Percentiles rank a stretch among this genome's conserved stretches.
Conservation (phyloP, 495 filamentous ascomycete species). For the Cenococcum geophilum region DNA sequence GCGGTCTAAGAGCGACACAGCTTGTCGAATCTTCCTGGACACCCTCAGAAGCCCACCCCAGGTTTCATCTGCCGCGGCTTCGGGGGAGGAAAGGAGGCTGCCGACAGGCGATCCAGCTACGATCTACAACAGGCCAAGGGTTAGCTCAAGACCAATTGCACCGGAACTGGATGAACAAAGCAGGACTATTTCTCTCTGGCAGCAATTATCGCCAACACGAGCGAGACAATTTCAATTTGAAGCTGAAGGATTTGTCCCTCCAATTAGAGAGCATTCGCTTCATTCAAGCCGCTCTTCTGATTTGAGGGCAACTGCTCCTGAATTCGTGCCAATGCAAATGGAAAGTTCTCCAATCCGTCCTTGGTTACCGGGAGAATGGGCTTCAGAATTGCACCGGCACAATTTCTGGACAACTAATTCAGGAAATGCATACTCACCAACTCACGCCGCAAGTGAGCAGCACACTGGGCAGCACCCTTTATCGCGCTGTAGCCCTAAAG, state of each 20-base stretch:
- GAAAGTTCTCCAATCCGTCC: not conserved
- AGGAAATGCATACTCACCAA: too few species aligned
- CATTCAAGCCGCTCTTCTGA: constrained; percentile 1
- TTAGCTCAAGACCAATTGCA: not conserved
- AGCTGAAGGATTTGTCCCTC: not conserved
- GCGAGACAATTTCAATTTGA: not conserved
- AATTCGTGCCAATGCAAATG: constrained; percentile 11
- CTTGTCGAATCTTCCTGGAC: too few species aligned
- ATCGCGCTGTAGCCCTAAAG: not conserved
- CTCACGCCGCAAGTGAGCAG: not conserved
- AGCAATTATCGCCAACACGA: constrained; percentile 3
- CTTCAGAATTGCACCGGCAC: not conserved
- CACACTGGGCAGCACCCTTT: not conserved
- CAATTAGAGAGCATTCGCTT: not conserved
- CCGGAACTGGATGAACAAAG: not conserved
- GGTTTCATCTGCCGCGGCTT: too few species aligned
- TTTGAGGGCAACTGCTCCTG: constrained; percentile 22
- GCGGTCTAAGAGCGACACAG: too few species aligned
- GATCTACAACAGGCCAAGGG: not conserved
- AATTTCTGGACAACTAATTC: not conserved
- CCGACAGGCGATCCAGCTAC: not conserved
- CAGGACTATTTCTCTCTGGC: not conserved
- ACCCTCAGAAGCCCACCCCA: too few species aligned
- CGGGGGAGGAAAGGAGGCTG: too few species aligned
- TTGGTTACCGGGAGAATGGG: not conserved